Base-by-base conservation (phyloP, 139 green algal genomes). In the Pleodorina starrii region DNA sequence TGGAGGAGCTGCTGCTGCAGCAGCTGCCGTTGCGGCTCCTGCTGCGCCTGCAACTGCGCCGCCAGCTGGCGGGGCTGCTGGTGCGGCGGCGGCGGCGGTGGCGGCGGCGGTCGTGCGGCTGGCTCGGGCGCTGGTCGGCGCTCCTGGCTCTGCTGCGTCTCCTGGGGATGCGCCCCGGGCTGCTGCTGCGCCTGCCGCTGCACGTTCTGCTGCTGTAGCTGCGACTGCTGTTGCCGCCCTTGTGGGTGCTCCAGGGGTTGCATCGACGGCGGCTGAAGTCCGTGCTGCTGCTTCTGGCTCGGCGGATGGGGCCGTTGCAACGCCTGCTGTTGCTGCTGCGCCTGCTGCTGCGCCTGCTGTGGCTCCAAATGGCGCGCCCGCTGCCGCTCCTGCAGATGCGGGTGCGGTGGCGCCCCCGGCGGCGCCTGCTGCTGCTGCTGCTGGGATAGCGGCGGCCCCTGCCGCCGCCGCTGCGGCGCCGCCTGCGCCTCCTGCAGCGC, bases 141-240 rank as follows among this genome's bases (percentile, higher is more conserved):
- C 66, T 44, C 3, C 66, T 44, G 66, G 3, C 23, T 21, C 40
- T 80, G 73, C 23, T 59, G 42, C 12, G 40, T 17, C 43, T 54
- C 11, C 40, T 80, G 73, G 25, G 57, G 40, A 17, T 80, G 43
- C 6, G 54, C 54, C 54, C 54, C 5, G 25, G 57, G 73, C 42
- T 59, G 42, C 0, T 57, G 73, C 42, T 40, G 73, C n/a, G n/a
- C n/a, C 42, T 80, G 73, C 73, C 54, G 72, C 72, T 83, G 44
- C 75, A 66, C 29, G 5, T 43, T 3, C 11, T 44, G 75, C 29
- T 83, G 75, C 25, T 35, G 73, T 50, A 36, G 73, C 43, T 81
- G 25, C 25, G 59, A 11, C 43, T 12, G 43, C 43, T 60, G 73
- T n/a, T 81, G 73, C 12, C 57, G 42, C 42, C 5, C 9, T 4